phyloP scores from a whole-genome alignment of 441 rosid species.

The Pelargonium citronellum region DNA sequence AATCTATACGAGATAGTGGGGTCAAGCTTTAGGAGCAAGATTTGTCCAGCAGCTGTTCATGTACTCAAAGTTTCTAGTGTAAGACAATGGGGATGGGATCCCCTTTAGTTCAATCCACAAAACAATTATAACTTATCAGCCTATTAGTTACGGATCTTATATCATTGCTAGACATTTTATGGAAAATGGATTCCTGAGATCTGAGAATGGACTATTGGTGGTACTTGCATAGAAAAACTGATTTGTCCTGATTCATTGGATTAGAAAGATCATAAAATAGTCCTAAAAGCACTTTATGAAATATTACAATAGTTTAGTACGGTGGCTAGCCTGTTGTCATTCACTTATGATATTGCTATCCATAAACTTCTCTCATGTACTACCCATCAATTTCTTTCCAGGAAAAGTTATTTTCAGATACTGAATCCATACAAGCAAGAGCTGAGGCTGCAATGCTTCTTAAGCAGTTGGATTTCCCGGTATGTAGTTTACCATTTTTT shows the following conservation, averaged over 20 bases:
- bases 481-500: slow-evolving; percentile 35
- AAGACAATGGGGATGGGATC: slow-evolving; percentile 6
- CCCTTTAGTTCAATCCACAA: not conserved
- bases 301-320: not conserved
- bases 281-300: not conserved
- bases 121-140: not conserved
- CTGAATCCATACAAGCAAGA: slow-evolving; percentile 89
- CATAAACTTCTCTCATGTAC: slow-evolving; percentile 18
- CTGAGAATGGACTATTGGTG: not conserved
- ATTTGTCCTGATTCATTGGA: not conserved
- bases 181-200: slow-evolving; percentile 7
- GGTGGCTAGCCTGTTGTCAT: not conserved
- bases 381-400: slow-evolving; percentile 29
- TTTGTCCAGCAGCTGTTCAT: not conserved
- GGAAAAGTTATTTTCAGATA: slow-evolving; percentile 84
- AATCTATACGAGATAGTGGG: not conserved
- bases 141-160: not conserved
- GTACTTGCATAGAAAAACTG: not conserved
- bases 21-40: not conserved
- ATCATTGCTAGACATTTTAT: not conserved
- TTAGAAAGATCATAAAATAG: not conserved
- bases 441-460: slow-evolving; percentile 98
- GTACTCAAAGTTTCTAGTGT: not conserved
- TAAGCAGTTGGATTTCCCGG: slow-evolving; percentile 88
- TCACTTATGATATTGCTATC: slow-evolving; percentile 3